These are phyloP conservation scores for Oryza meridionalis DNA, from an alignment of 176 grass and related monocot species.

Conservation along the genomic window DNA sequence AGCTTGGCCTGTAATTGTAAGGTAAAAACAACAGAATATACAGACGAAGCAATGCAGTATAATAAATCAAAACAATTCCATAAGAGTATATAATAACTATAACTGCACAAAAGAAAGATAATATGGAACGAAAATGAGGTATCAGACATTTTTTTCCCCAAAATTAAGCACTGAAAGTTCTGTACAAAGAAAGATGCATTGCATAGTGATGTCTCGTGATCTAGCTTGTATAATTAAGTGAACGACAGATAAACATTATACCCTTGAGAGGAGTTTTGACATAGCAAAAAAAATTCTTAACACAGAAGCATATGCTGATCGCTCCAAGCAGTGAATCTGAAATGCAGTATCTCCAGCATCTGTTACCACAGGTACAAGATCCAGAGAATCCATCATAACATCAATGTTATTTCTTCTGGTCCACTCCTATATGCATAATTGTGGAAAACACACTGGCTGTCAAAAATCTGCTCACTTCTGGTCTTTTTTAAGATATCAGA, in stretches of 20 bases:
- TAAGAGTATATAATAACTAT: background rate
- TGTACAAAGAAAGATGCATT: background rate
- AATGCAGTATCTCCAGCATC: slow-evolving; percentile 44
- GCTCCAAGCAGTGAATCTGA: slow-evolving; percentile 67
- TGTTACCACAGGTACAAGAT: slow-evolving; percentile 1
- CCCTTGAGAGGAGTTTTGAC: slow-evolving; percentile 62
- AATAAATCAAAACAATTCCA: slow-evolving; percentile 1
- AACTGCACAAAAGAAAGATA: slow-evolving; percentile 1
- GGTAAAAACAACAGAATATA: slow-evolving; percentile 29
- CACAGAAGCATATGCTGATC: slow-evolving; percentile 61
- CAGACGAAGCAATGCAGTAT: background rate
- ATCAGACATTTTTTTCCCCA: background rate
- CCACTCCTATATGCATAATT: too few species aligned
- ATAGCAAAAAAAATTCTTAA: slow-evolving; percentile 68
- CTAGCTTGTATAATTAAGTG: background rate
- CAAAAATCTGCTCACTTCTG: too few species aligned
- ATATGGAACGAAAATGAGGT: slow-evolving; percentile 5
- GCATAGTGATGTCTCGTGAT: background rate
- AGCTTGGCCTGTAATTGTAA: slow-evolving; percentile 59
- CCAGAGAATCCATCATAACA: too few species aligned
- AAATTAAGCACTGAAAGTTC: background rate
- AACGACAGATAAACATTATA: slow-evolving; percentile 19
- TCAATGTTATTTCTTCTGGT: too few species aligned
- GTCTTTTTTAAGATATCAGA: too few species aligned
- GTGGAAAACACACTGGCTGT: too few species aligned